Conservation (phyloP, 1,284 basidiomycete genomes). For the Papiliotrema fonsecae region DNA sequence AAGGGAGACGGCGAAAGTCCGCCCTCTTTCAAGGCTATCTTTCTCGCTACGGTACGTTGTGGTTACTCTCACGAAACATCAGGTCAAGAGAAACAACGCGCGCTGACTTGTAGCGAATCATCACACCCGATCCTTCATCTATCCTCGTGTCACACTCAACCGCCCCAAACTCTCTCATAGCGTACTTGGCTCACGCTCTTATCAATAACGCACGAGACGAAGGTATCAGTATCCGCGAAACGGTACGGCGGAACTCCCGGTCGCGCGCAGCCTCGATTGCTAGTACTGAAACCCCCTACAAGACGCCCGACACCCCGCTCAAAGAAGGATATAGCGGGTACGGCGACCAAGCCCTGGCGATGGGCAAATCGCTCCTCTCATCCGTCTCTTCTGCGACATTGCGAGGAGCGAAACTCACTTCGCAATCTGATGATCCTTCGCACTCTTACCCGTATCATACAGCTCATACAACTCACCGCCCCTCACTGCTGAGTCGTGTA, state of each 20-base stretch:
- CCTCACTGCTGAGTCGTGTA: constrained; percentile 46
- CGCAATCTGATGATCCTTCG: constrained; percentile 37
- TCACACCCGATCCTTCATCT: constrained; percentile 72
- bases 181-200: constrained; percentile 64
- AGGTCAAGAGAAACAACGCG: too few relatives aligned
- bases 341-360: constrained; percentile 35
- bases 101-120: constrained; percentile 56
- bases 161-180: constrained; percentile 60
- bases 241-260: constrained; percentile 19
- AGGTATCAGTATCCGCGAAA: constrained; percentile 52
- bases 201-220: constrained; percentile 68
- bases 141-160: constrained; percentile 64
- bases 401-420: constrained; percentile 28
- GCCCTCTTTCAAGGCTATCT: constrained; percentile 40
- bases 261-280: constrained; percentile 39
- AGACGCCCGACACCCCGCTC: not conserved
- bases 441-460: too few relatives aligned
- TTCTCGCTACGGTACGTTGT: constrained; percentile 42
- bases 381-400: constrained; percentile 32
- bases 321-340: constrained; percentile 9
- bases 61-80: too few relatives aligned
- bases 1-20: constrained; percentile 41
- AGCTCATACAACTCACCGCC: constrained; percentile 24
- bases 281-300: constrained; percentile 38
- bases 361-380: constrained; percentile 33